Conservation (phyloP, 192 early-diverging fungal species). For the Umbelopsis isabellina region DNA sequence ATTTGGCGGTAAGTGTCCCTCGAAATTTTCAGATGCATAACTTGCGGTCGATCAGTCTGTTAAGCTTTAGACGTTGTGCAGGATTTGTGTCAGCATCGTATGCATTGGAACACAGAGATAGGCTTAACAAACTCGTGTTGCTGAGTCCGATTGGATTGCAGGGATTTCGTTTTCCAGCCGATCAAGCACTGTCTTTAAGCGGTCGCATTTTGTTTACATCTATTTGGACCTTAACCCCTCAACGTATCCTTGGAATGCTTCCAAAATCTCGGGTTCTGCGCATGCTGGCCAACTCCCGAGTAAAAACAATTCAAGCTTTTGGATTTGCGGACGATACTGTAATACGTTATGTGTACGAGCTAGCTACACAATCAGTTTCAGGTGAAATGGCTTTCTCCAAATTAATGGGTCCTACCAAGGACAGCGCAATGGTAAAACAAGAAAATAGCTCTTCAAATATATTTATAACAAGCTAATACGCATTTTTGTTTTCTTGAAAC, state of each 20-base stretch:
- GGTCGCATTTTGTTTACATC: slow-evolving; percentile 20
- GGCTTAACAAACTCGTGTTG: slow-evolving; percentile 27
- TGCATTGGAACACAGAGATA: slow-evolving; percentile 26
- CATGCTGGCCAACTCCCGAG: slow-evolving; percentile 1
- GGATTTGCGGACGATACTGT: slow-evolving; percentile 24
- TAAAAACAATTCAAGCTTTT: slow-evolving; percentile 19
- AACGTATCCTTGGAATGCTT: slow-evolving; percentile 30
- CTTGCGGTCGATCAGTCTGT: not conserved
- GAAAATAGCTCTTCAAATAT: not conserved
- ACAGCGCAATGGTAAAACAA: not conserved
- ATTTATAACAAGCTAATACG: no score
- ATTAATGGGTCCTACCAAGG: slow-evolving; percentile 25
- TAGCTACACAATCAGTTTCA: slow-evolving; percentile 25
- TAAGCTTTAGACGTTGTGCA: slow-evolving; percentile 2
- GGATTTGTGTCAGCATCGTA: slow-evolving; percentile 33
- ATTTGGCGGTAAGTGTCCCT: slow-evolving; percentile 63
- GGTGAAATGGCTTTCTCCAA: slow-evolving; percentile 29
- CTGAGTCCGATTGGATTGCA: slow-evolving; percentile 29
- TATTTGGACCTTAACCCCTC: slow-evolving; percentile 29
- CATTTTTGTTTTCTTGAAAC: not conserved
- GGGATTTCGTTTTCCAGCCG: slow-evolving; percentile 26
- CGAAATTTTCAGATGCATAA: not conserved
- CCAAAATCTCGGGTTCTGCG: slow-evolving; percentile 23
- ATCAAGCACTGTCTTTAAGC: not conserved
- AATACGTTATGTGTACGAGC: slow-evolving; percentile 27